Percentiles rank a stretch among this genome's conserved stretches.
Conservation (phyloP, 306 rosid genomes). For the Fagus sylvatica region DNA sequence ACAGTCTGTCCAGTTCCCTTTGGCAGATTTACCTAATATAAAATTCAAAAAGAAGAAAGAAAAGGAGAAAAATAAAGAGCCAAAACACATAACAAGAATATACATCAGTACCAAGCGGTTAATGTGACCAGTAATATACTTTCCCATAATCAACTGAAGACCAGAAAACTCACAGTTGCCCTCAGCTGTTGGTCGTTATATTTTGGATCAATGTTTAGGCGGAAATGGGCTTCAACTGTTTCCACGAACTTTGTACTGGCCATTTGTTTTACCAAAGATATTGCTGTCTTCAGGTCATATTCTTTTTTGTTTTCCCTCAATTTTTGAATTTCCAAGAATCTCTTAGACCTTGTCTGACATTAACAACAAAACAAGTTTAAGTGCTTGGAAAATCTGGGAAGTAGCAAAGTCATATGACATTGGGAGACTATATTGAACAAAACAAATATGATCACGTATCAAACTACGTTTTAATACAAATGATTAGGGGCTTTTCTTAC, state of each 20-base stretch:
- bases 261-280: constrained; percentile 70
- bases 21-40: constrained; percentile 81
- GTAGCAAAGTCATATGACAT: not conserved
- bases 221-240: constrained; percentile 97
- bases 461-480: not conserved
- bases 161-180: constrained; percentile 78
- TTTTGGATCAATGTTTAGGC: constrained; percentile 96
- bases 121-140: not conserved
- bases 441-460: not conserved
- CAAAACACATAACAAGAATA: constrained; percentile 8
- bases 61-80: not conserved
- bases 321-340: constrained; percentile 94
- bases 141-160: constrained; percentile 13
- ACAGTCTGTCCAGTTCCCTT: constrained; percentile 96
- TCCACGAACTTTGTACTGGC: constrained; percentile 76
- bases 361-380: constrained; percentile 20
- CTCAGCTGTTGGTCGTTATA: constrained; percentile 96
- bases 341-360: constrained; percentile 76
- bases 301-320: constrained; percentile 85
- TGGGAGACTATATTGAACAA: too few relatives aligned
- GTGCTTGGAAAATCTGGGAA: constrained; percentile 5
- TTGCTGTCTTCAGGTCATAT: constrained; percentile 71
- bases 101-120: constrained; percentile 14
- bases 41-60: constrained; percentile 15
- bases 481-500: not conserved